Conservation (phyloP, 2,329 filamentous ascomycete species). For the Cladophialophora immunda region DNA sequence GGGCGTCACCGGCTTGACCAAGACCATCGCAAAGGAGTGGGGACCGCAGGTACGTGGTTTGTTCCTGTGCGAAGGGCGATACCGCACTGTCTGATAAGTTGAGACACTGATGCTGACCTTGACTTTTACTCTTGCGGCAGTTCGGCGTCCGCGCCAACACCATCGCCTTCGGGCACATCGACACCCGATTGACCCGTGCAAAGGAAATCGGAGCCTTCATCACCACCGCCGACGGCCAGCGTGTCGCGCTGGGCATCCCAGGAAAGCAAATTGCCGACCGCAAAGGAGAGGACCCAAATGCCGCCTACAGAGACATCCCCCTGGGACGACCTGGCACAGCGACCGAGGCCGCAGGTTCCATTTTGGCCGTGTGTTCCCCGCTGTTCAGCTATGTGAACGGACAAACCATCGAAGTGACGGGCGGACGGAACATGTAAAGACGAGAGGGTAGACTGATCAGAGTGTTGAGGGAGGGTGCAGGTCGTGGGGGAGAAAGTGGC, state of each 20-base stretch:
- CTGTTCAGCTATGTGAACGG: conserved; percentile 85
- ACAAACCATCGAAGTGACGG: conserved; percentile 87
- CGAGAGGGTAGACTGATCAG: background rate
- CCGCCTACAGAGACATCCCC: conserved; percentile 74
- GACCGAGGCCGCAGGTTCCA: conserved; percentile 79
- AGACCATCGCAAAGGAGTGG: conserved; percentile 93
- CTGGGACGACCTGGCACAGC: conserved; percentile 78
- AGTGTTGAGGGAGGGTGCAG: background rate
- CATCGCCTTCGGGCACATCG: conserved; percentile 82
- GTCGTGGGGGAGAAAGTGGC: background rate
- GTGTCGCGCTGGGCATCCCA: conserved; percentile 78
- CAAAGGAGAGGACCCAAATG: conserved; percentile 37
- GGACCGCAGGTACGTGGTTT: conserved; percentile 53
- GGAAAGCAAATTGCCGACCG: conserved; percentile 61
- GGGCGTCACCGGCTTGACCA: conserved; percentile 81
- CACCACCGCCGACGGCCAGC: conserved; percentile 76
- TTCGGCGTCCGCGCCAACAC: conserved; percentile 87
- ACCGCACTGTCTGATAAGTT: no score
- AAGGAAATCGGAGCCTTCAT: conserved; percentile 87
- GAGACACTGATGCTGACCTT: background rate
- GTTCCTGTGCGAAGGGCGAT: no score
- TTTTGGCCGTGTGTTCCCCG: conserved; percentile 82
- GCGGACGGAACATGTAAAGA: conserved; percentile 70
- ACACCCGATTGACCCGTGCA: conserved; percentile 79
- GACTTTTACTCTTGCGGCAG: conserved; percentile 35